phyloP scores from a whole-genome alignment of 345 rosid species.

The Aquilaria sinensis region DNA sequence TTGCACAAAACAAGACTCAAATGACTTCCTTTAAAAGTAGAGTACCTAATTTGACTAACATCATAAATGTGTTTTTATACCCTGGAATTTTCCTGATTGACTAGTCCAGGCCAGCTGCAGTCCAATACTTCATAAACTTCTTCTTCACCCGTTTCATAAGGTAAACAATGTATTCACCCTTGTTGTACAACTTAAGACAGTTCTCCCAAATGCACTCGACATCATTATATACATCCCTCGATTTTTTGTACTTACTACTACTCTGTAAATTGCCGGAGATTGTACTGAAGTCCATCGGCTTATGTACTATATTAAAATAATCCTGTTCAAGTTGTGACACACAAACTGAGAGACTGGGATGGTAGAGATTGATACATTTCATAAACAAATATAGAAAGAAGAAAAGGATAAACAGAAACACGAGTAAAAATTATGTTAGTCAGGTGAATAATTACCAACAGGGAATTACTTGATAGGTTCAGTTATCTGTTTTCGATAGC shows the following conservation, averaged over 20 bases:
- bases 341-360: too few relatives aligned
- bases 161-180: slow-evolving; percentile 59
- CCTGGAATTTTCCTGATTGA: slow-evolving; percentile 22
- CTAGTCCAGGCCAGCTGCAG: slow-evolving; percentile 41
- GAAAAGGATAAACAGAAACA: too few relatives aligned
- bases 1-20: too few relatives aligned
- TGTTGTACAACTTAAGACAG: slow-evolving; percentile 45
- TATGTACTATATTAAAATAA: slow-evolving; percentile 44
- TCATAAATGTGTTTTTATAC: slow-evolving; percentile 10
- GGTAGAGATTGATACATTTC: too few relatives aligned
- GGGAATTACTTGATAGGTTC: too few relatives aligned
- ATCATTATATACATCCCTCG: slow-evolving; percentile 49
- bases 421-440: too few relatives aligned
- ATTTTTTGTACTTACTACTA: slow-evolving; percentile 39
- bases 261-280: slow-evolving; percentile 48
- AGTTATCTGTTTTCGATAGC: too few relatives aligned
- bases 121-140: slow-evolving; percentile 62
- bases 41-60: too few relatives aligned
- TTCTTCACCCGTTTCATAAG: slow-evolving; percentile 60
- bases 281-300: slow-evolving; percentile 65
- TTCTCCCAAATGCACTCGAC: slow-evolving; percentile 56
- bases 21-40: too few relatives aligned
- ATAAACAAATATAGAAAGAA: too few relatives aligned
- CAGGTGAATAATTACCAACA: too few relatives aligned
- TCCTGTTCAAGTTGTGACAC: slow-evolving; percentile 24